Base-by-base conservation (phyloP, 2,329 filamentous ascomycete genomes). In the Fusarium pininemorale region DNA sequence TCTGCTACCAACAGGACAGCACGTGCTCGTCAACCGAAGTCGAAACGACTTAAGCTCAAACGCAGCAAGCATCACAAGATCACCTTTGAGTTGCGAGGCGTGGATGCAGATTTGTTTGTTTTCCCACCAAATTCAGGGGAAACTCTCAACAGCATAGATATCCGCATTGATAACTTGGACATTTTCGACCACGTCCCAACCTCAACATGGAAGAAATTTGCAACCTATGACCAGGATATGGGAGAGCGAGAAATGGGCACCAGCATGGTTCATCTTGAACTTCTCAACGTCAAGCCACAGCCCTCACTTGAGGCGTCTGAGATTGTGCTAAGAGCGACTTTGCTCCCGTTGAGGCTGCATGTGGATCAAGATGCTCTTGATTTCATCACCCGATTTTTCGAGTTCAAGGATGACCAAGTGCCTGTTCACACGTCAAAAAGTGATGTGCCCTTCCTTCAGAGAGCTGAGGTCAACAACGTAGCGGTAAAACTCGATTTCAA, bases 131-230 rank as follows among this genome's bases (percentile, higher is more conserved):
- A 87, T 7, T 90, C 89, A 24, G 93, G 91, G 3, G 95, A 98
- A 81, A 96, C 94, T 0, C 90, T 97, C 79, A 97, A 92, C 81
- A 97, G 95, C 26, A 86, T 98, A 42, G 94, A 98, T 81, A 85
- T 98, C 39, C 91, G 94, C 14, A 87, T 99, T 16, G 89, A 90
- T 44, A 92, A 96, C 66, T 86, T 99, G 18, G 95, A 98, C 75
- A 91, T 99, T 22, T 98, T 96, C 71, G 96, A 99, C 81, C 94
- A 98, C 79, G 89, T 99, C 6, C 94, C 95, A 4, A 96, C 94
- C 0, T 99, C 96, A 7, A 98, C 96, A 0, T 99, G 97, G 97
- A 97, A 94, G 82, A 99, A 98, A 81, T 99, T 99, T 83, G 92
- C 94, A 20, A 98, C 96, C 0, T 98, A 98, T 78, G 93, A 97